phyloP scores from a whole-genome alignment of 2,329 filamentous ascomycete species.

The Trichophyton schoenleinii region DNA sequence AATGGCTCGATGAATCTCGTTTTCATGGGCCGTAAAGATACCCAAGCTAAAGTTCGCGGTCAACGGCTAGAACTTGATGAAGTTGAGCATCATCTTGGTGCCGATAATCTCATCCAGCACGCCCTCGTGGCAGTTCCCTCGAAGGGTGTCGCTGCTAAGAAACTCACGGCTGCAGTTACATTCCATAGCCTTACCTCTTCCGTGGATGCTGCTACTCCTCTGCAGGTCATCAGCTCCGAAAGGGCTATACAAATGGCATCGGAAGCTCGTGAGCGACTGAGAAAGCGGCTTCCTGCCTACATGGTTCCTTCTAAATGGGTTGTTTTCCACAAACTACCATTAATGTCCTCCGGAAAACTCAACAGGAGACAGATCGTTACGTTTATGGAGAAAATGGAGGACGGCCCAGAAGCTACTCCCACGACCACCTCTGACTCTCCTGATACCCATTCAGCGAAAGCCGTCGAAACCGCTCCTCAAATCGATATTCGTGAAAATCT shows the following conservation, averaged over 20 bases:
- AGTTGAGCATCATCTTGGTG: slow-evolving; percentile 17
- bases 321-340: slow-evolving; percentile 14
- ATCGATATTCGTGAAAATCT: slow-evolving; percentile 8
- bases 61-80: slow-evolving; percentile 20
- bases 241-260: slow-evolving; percentile 4
- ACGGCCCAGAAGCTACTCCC: not conserved
- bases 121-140: slow-evolving; percentile 8
- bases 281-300: slow-evolving; percentile 15
- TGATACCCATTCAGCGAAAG: not conserved
- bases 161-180: slow-evolving; percentile 9
- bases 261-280: slow-evolving; percentile 10
- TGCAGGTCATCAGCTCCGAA: slow-evolving; percentile 7
- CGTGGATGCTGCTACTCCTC: not conserved
- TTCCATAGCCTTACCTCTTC: not conserved
- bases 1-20: slow-evolving; percentile 18
- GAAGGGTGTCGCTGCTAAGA: slow-evolving; percentile 7
- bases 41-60: slow-evolving; percentile 20
- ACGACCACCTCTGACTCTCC: not conserved
- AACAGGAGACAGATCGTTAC: slow-evolving; percentile 16
- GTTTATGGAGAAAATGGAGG: slow-evolving; percentile 11
- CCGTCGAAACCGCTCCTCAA: not conserved
- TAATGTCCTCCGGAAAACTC: slow-evolving; percentile 17
- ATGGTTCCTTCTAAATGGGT: slow-evolving; percentile 19
- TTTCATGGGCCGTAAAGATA: slow-evolving; percentile 19
- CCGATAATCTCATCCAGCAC: slow-evolving; percentile 7